These are phyloP conservation scores for Populus trichocarpa DNA, from an alignment of 441 rosid species.

Conservation along the genomic window DNA sequence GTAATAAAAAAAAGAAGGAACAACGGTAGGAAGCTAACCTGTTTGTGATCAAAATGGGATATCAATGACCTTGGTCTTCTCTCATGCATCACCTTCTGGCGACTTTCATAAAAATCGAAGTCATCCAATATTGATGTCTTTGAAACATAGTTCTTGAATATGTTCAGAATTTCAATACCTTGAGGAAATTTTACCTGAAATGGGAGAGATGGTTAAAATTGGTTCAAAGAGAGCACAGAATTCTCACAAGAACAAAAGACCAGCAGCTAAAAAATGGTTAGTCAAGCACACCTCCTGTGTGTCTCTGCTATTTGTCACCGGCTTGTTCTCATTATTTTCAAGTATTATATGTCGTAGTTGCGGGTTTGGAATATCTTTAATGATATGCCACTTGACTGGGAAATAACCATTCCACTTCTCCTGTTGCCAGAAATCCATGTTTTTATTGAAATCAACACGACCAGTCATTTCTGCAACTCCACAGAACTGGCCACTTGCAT, in stretches of 20 bases:
- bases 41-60: slow-evolving; percentile 7
- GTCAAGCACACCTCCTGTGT: slow-evolving; percentile 69
- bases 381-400: slow-evolving; percentile 82
- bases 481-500: slow-evolving; percentile 92
- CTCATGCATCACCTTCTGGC: slow-evolving; percentile 70
- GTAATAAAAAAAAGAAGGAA: background rate
- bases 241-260: slow-evolving; percentile 26
- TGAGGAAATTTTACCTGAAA: slow-evolving; percentile 58
- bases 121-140: slow-evolving; percentile 69
- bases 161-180: slow-evolving; percentile 65
- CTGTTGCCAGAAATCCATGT: slow-evolving; percentile 95
- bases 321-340: slow-evolving; percentile 75
- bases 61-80: slow-evolving; percentile 48
- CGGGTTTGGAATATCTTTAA: slow-evolving; percentile 70
- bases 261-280: slow-evolving; percentile 25
- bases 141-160: slow-evolving; percentile 48
- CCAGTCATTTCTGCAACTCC: slow-evolving; percentile 93
- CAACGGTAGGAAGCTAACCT: slow-evolving; percentile 6
- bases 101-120: slow-evolving; percentile 64
- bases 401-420: slow-evolving; percentile 94
- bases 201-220: background rate
- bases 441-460: slow-evolving; percentile 63
- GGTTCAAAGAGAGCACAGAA: background rate
- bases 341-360: slow-evolving; percentile 64
- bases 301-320: slow-evolving; percentile 82